Base-by-base conservation (phyloP, 495 filamentous ascomycete genomes). In the Penicillium verhagenii region DNA sequence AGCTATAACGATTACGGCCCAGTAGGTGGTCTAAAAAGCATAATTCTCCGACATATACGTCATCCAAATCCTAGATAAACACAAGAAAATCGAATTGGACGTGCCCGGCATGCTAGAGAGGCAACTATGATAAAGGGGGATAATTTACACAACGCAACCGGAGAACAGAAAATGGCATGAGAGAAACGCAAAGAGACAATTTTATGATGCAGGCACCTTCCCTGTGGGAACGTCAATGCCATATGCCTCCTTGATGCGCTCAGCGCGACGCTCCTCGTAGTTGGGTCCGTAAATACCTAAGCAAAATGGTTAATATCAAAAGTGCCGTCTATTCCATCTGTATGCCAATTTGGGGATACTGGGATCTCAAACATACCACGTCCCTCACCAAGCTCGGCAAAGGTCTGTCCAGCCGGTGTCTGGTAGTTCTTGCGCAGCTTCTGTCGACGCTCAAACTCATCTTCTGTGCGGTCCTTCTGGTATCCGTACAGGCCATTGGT, bases 201-300 rank as follows among this genome's bases (percentile, higher is more conserved):
- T 68, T 74, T 68, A 76, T 72, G 73, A 76, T 52, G 73, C 73
- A 51, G 72, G 67, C 46, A 66, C 63, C 25, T 60, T 65, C 53
- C 65, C 63, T 67, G 66, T 68, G 48, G 79, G 77, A 56, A 97
- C 83, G 48, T 96, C 92, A 56, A 96, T 82, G 52, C 93, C 92
- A 64, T 96, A 97, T 58, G 85, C 88, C 76, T 93, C 84, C 79
- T 93, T 89, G 67, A 99, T 82, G 49, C 91, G 82, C 72, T 90
- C 79, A 47, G 82, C 79, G 60, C 95, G 84, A 70, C 95, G 79
- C 78, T 97, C 91, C 57, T 87, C 86, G 56, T 96, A 98, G 23
- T 90, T 90, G 13, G 88, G 86, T 25, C 79, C 90, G 55, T 87
- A 81, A 54, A 98, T 89, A 21, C 89, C 93, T 96, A 51, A 10